Conservation (phyloP, 2,329 filamentous ascomycete species). For the Colletotrichum viniferum region DNA sequence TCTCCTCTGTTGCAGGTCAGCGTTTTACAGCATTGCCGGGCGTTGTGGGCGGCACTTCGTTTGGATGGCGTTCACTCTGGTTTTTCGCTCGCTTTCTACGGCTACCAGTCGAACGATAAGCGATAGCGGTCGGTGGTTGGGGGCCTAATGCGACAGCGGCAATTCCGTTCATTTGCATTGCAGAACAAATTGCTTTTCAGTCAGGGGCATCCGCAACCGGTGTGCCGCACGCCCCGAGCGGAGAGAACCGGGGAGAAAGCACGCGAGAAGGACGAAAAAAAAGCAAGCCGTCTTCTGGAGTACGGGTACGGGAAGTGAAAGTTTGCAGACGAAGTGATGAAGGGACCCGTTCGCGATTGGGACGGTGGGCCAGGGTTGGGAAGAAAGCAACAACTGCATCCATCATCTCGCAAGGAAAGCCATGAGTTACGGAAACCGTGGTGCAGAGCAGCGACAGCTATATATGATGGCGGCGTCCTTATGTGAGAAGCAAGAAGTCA, state of each 20-base stretch:
- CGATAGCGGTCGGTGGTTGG: neutral
- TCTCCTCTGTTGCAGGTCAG: slow-evolving; percentile 24
- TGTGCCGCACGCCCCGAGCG: neutral
- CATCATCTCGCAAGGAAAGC: neutral
- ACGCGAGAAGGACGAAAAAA: neutral
- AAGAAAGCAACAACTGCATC: neutral
- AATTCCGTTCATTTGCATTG: neutral
- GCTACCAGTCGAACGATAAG: neutral
- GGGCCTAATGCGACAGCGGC: neutral
- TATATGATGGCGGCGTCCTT: slow-evolving; percentile 6
- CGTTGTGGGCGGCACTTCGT: slow-evolving; percentile 24
- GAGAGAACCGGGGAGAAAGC: neutral
- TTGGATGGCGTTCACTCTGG: slow-evolving; percentile 24
- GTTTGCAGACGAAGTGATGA: slow-evolving; percentile 16
- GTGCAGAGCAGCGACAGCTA: neutral
- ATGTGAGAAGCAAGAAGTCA: neutral
- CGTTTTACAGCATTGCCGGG: slow-evolving; percentile 25
- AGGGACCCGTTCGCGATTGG: slow-evolving; percentile 3
- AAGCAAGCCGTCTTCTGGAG: slow-evolving; percentile 8
- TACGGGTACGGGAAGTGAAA: slow-evolving; percentile 5
- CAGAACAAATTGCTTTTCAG: neutral
- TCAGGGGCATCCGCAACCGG: slow-evolving; percentile 1
- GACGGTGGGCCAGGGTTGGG: neutral
- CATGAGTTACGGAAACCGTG: neutral
- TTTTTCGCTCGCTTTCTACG: slow-evolving; percentile 19